phyloP scores from a whole-genome alignment of 2,329 filamentous ascomycete genomes.

The Pseudogymnoascus destructans region DNA sequence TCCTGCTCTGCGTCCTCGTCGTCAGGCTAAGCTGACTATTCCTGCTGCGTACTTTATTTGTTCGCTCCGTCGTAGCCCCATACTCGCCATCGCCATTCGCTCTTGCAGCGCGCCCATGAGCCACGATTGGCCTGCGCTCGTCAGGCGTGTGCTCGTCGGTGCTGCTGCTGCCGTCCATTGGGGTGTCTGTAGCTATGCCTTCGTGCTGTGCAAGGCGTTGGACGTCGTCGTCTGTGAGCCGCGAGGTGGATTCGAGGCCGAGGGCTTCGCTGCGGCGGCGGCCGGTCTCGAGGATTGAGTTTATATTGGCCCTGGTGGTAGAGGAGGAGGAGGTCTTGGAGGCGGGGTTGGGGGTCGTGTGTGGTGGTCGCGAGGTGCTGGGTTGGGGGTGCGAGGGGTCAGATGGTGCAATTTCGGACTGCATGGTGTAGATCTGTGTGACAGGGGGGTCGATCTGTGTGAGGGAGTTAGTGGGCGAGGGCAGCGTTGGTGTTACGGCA shows the following conservation, averaged over 20 bases:
- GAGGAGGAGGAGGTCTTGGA: neutral
- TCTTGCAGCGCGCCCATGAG: slow-evolving; percentile 13
- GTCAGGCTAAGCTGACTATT: neutral
- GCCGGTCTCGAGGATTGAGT: slow-evolving; percentile 2
- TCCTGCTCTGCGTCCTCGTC: neutral
- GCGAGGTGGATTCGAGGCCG: neutral
- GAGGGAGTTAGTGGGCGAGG: neutral
- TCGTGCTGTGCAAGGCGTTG: neutral
- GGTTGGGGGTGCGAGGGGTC: neutral
- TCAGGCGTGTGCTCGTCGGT: slow-evolving; percentile 10
- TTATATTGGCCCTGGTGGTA: neutral
- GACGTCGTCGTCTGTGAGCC: neutral
- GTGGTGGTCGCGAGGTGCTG: neutral
- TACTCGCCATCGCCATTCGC: neutral
- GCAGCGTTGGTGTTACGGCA: neutral
- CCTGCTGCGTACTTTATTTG: neutral
- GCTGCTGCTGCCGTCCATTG: neutral
- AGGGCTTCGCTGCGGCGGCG: slow-evolving; percentile 3
- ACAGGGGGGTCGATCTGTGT: neutral
- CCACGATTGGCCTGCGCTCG: slow-evolving; percentile 27
- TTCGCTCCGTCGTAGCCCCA: neutral
- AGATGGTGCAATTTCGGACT: neutral
- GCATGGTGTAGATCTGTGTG: neutral
- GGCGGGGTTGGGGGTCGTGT: neutral
- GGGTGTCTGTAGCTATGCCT: neutral